These are phyloP conservation scores for Theobroma cacao DNA, from an alignment of 345 rosid genomes.

Conservation along the genomic window DNA sequence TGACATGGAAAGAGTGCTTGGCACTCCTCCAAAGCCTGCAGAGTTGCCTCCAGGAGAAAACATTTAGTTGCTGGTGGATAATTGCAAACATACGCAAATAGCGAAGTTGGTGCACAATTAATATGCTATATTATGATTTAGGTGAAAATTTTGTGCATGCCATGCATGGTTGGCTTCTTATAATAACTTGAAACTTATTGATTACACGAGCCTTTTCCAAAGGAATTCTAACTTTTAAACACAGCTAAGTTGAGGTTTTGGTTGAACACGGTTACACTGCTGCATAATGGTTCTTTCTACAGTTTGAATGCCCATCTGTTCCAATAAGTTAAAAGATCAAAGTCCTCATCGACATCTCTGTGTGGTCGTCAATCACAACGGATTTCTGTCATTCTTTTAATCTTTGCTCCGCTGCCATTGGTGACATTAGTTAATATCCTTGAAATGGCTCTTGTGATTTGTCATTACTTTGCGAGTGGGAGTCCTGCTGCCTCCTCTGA, in stretches of 20 bases:
- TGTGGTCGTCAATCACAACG: background rate
- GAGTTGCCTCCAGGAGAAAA: constrained; percentile 90
- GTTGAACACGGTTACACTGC: background rate
- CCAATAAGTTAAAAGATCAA: background rate
- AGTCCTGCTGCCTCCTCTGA: background rate
- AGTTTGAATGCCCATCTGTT: background rate
- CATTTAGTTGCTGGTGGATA: constrained; percentile 28
- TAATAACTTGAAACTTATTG: background rate
- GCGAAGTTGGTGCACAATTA: background rate
- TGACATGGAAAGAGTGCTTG: constrained; percentile 94
- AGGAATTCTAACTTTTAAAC: background rate
- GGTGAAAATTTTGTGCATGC: constrained; percentile 9
- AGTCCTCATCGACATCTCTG: background rate
- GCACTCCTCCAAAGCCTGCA: constrained; percentile 68
- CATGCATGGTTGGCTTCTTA: background rate
- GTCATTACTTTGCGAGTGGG: background rate
- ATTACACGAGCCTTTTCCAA: background rate
- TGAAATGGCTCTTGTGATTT: background rate
- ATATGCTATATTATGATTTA: background rate
- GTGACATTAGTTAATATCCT: background rate
- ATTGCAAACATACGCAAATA: background rate
- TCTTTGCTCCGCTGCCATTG: background rate
- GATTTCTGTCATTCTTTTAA: background rate
- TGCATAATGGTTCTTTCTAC: background rate
- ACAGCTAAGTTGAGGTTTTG: background rate